Evolutionary conservation across 441 rosid species (phyloP).

Genomic region (Capsella rubella): DNA sequence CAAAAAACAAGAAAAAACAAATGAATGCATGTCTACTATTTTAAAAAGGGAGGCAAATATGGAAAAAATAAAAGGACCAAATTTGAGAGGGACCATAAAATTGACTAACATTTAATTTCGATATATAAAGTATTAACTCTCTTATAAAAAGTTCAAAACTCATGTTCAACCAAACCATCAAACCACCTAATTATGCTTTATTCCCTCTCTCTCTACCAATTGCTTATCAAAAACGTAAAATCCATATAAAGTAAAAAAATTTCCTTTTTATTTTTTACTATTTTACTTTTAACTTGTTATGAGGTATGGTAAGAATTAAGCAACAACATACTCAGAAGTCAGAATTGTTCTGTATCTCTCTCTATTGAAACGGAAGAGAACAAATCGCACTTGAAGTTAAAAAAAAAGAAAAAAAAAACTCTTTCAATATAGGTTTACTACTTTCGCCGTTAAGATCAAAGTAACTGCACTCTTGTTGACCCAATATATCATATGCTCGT

Average conservation of each 20-base stretch:
- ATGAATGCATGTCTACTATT: slow-evolving; percentile 16
- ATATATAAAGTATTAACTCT: slow-evolving; percentile 13
- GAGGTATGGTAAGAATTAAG: background rate
- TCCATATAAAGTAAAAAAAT: slow-evolving; percentile 3
- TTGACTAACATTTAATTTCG: slow-evolving; percentile 27
- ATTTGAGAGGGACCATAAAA: slow-evolving; percentile 38
- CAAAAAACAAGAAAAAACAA: background rate
- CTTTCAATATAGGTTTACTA: background rate
- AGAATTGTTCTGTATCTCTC: background rate
- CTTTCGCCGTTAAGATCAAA: slow-evolving; percentile 21
- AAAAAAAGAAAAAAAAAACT: slow-evolving; percentile 2
- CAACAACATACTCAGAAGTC: background rate
- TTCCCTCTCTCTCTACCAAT: slow-evolving; percentile 1
- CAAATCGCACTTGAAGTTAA: slow-evolving; percentile 16
- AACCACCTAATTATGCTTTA: slow-evolving; percentile 29
- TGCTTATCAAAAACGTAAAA: slow-evolving; percentile 29
- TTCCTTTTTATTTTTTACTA: background rate
- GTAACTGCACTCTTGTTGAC: slow-evolving; percentile 28
- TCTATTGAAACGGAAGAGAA: background rate
- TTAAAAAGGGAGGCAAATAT: slow-evolving; percentile 12
- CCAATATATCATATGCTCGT: slow-evolving; percentile 17
- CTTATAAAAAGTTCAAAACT: slow-evolving; percentile 25
- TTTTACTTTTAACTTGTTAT: background rate
- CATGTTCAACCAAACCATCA: slow-evolving; percentile 47
- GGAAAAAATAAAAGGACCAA: slow-evolving; percentile 8